phyloP scores from a whole-genome alignment of 768 basidiomycete species.

The Phanerochaete sordida region DNA sequence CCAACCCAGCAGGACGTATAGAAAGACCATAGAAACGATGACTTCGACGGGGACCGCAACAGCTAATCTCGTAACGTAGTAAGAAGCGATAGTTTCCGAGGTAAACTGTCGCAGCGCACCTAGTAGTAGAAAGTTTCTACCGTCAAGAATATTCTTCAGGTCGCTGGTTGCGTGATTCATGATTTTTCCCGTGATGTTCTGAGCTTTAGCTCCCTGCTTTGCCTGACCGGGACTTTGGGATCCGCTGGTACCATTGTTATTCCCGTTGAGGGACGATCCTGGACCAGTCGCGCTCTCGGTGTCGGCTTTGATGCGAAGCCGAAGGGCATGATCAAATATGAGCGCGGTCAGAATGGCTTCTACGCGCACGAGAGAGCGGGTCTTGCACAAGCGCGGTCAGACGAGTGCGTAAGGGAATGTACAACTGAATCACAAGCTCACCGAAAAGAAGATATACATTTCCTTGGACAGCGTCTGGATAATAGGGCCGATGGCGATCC shows the following conservation, averaged over 20 bases:
- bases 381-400: conserved; percentile 21
- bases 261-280: too few species aligned
- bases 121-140: conserved; percentile 16
- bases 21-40: conserved; percentile 35
- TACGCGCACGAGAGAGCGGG: conserved; percentile 32
- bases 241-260: too few species aligned
- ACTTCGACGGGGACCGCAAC: conserved; percentile 34
- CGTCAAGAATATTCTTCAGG: conserved; percentile 28
- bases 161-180: conserved; percentile 75
- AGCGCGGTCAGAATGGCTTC: conserved; percentile 20
- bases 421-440: too few species aligned
- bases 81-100: conserved; percentile 29
- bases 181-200: conserved; percentile 66
- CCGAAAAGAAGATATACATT: conserved; percentile 43
- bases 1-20: conserved; percentile 45
- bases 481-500: conserved; percentile 42
- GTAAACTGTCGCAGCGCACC: background rate
- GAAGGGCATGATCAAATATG: conserved; percentile 10
- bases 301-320: conserved; percentile 32
- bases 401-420: too few species aligned
- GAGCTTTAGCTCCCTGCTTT: conserved; percentile 13
- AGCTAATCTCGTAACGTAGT: conserved; percentile 29
- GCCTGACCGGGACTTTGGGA: background rate
- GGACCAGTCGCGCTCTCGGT: background rate
- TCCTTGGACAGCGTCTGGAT: conserved; percentile 41